phyloP scores from a whole-genome alignment of 352 stramenopile species.

The Blastocystis sp. region DNA sequence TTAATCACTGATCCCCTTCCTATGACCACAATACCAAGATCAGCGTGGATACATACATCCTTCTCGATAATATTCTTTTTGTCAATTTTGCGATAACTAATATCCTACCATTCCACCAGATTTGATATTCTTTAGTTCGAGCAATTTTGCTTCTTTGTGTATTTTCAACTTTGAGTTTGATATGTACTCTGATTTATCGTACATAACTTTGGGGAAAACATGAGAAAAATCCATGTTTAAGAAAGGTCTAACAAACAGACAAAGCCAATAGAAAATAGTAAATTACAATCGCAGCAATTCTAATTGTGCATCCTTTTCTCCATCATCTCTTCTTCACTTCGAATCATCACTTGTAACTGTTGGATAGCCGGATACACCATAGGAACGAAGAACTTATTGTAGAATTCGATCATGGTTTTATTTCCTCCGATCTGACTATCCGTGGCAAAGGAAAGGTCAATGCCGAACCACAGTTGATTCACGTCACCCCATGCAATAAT shows the following conservation, averaged over 20 bases:
- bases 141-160: constrained; percentile 6
- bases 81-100: not conserved
- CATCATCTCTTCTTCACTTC: not conserved
- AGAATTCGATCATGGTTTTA: constrained; percentile 35
- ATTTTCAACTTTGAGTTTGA: not conserved
- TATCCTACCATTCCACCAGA: not conserved
- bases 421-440: not conserved
- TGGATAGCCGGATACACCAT: constrained; percentile 6
- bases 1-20: not conserved
- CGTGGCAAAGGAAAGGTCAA: not conserved
- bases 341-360: not conserved
- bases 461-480: constrained; percentile 8
- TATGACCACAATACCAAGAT: not conserved
- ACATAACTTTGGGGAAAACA: not conserved
- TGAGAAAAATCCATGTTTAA: constrained; percentile 23
- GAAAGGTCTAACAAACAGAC: not conserved
- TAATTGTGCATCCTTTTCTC: not conserved
- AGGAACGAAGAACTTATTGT: constrained; percentile 27
- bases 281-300: not conserved
- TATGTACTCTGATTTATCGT: not conserved
- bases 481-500: constrained; percentile 25
- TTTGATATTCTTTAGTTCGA: not conserved
- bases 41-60: not conserved
- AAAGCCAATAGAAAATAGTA: not conserved
- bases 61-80: constrained; percentile 28